Conservation (phyloP, 352 stramenopile species). For the Hyaloperonospora brassicae region DNA sequence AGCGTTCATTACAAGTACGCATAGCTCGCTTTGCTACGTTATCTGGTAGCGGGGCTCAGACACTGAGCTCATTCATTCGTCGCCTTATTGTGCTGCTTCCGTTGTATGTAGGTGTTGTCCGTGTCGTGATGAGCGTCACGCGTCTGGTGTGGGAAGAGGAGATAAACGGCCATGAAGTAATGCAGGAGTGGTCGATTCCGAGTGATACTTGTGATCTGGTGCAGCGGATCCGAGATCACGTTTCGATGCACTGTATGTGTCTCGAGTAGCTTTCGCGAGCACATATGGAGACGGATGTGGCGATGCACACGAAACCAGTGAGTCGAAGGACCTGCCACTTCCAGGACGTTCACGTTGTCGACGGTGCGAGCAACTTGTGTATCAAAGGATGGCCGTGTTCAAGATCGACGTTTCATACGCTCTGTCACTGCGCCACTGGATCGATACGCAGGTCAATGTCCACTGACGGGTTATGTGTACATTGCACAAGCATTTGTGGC, state of each 20-base stretch:
- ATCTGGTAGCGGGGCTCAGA: not conserved
- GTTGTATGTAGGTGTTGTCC: constrained; percentile 16
- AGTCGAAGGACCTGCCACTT: not conserved
- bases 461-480: no score
- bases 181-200: constrained; percentile 16
- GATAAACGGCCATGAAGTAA: not conserved
- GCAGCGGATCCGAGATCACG: constrained; percentile 21
- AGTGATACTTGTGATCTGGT: constrained; percentile 15
- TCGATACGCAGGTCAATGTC: no score
- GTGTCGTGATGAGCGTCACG: constrained; percentile 27
- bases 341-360: not conserved
- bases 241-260: constrained; percentile 16
- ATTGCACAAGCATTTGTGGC: no score
- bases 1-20: constrained; percentile 67
- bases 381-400: no score
- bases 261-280: constrained; percentile 7
- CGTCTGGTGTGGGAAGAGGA: constrained; percentile 13
- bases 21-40: not conserved
- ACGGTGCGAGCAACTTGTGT: constrained; percentile 9
- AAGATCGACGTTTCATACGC: no score
- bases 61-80: not conserved
- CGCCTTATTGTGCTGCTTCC: not conserved
- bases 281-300: not conserved
- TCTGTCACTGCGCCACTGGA: no score
- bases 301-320: constrained; percentile 4